Base-by-base conservation (phyloP, 2,329 filamentous ascomycete species). In the Aciculosporium take region DNA sequence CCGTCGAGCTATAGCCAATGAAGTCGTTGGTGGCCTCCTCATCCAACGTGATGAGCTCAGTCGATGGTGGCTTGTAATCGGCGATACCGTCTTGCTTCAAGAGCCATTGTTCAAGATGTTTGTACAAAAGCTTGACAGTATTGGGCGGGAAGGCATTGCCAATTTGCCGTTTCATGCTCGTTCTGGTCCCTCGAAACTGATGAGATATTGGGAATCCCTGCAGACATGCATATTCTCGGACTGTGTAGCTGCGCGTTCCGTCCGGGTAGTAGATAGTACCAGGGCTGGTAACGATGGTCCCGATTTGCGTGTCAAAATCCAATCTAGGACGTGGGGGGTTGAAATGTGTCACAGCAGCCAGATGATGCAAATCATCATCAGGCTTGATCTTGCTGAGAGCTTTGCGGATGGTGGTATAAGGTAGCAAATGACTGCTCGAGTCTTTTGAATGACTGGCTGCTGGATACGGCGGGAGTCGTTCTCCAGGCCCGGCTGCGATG, bases 101-200 rank as follows among this genome's bases (percentile, higher is more conserved):
- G 1, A 76, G 52, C 59, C 65, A 71, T 7, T 54, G 46, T 15
- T 65, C 56, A 7, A 76, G 50, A 37, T 73, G 68, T n/a, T 55
- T 52, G 46, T 69, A 74, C 0, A 76, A 51, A 0, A 67, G 57
- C 21, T 60, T 58, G 3, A 74, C 74, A 0, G 71, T 68, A 23
- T 62, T 62, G 0, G 83, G 75, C 0, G 85, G 81, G 13, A 89
- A 85, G 0, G 84, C 84, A 51, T 91, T 89, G 0, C 84, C 84
- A 47, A 89, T 83, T 54, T 87, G 82, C 47, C 66, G 71, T 48
- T 71, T 71, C 13, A 74, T 60, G 12, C 53, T 56, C 1, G 56
- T 59, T 15, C 57, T 55, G 0, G 56, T 63, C 0, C 59, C 60
- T 0, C 60, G 46, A 51, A 89, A 88, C 0, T 56, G 55, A 53